These are phyloP conservation scores for Juncus effusus DNA, from an alignment of 176 grass and related monocot genomes.

Conservation along the genomic window DNA sequence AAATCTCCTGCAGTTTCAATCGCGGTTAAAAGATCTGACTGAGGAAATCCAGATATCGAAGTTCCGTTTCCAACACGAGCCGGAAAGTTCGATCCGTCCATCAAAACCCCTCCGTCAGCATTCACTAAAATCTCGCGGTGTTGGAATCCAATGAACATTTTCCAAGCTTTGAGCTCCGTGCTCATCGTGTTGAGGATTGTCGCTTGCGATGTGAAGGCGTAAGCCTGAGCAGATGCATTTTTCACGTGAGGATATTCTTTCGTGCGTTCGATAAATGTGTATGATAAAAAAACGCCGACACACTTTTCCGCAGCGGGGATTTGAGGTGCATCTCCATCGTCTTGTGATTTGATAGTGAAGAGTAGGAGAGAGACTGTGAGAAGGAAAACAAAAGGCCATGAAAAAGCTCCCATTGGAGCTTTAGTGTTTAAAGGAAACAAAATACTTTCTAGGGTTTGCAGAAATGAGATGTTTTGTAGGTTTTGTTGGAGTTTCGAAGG, in stretches of 20 bases:
- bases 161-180: slow-evolving; percentile 70
- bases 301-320: slow-evolving; percentile 59
- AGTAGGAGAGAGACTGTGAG: slow-evolving; percentile 17
- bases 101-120: slow-evolving; percentile 51
- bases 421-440: slow-evolving; percentile 6
- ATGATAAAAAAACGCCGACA: slow-evolving; percentile 81
- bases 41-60: slow-evolving; percentile 55
- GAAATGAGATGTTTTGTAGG: slow-evolving; percentile 27
- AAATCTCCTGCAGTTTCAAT: slow-evolving; percentile 83
- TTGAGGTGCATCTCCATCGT: slow-evolving; percentile 42
- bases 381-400: slow-evolving; percentile 18
- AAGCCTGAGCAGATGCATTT: slow-evolving; percentile 89
- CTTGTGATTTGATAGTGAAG: slow-evolving; percentile 22
- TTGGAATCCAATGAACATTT: slow-evolving; percentile 89
- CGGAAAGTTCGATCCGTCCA: slow-evolving; percentile 53
- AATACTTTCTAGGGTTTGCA: slow-evolving; percentile 7
- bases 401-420: slow-evolving; percentile 27
- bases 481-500: slow-evolving; percentile 43
- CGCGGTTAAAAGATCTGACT: slow-evolving; percentile 70
- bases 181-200: slow-evolving; percentile 71
- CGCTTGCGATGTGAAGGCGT: slow-evolving; percentile 66
- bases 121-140: slow-evolving; percentile 76
- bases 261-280: slow-evolving; percentile 69
- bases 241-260: slow-evolving; percentile 83
- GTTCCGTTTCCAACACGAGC: slow-evolving; percentile 60